phyloP scores from a whole-genome alignment of 2,329 filamentous ascomycete genomes.

The Aspergillus fijiensis region DNA sequence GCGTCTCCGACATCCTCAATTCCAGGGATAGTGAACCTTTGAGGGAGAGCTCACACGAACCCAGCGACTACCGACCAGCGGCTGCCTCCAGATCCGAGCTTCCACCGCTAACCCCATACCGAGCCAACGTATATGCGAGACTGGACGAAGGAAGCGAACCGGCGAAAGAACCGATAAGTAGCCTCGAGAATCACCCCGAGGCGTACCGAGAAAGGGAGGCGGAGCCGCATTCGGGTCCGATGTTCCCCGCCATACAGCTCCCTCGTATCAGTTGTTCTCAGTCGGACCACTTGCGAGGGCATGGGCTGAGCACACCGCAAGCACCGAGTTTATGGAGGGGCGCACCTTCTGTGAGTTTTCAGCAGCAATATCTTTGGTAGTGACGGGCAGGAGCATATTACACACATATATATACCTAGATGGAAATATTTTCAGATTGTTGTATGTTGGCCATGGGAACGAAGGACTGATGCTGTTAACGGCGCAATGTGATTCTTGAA shows the following conservation, averaged over 20 bases:
- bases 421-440: too few relatives aligned
- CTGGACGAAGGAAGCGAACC: not conserved
- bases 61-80: not conserved
- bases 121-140: not conserved
- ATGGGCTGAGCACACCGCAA: conserved; percentile 4
- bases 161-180: not conserved
- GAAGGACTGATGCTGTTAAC: too few relatives aligned
- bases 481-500: too few relatives aligned
- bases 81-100: not conserved
- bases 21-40: not conserved
- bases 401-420: too few relatives aligned
- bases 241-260: conserved; percentile 3
- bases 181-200: not conserved
- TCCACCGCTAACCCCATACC: not conserved
- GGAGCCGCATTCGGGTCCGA: not conserved
- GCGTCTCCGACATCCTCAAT: not conserved
- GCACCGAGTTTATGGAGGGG: conserved; percentile 29
- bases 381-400: not conserved
- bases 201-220: not conserved
- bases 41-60: not conserved
- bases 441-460: too few relatives aligned
- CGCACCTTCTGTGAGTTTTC: conserved; percentile 32
- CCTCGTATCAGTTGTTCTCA: not conserved
- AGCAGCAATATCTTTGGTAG: conserved; percentile 37
- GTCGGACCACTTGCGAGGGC: not conserved